Base-by-base conservation (phyloP, 495 filamentous ascomycete species). In the Aspergillus taichungensis region DNA sequence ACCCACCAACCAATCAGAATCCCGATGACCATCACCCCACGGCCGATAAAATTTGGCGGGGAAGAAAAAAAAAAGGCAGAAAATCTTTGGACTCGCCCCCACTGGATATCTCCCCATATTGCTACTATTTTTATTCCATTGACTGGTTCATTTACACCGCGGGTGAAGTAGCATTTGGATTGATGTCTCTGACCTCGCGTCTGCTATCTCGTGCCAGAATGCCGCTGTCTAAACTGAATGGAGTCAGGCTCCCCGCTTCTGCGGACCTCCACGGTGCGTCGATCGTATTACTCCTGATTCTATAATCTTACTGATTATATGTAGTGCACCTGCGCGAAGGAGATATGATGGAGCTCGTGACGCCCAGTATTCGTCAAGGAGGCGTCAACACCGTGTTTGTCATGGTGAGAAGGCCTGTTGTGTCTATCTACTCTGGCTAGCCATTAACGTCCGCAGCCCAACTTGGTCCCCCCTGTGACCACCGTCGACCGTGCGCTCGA, bases 311-410 rank as follows among this genome's bases (percentile, higher is more conserved):
- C 33, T 29, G 18, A 35, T 14, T 41, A 5, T 33, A 1, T 46
- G 10, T 33, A 71, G 68, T 73, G 51, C 86, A 88, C 60, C 73
- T 95, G 43, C 77, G 89, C 34, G 82, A 92, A 66, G 86, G 82
- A 1, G 68, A 75, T 36, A 86, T 95, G 75, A 85, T 88, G 77
- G 73, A 88, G 46, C 66, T 85, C n/a, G 87, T 94, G 27, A 82
- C 82, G 34, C 85, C 85, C 13, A 82, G 76, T 18, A 83, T 94
- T 53, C 69, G 77, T 39, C 60, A 74, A 46, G 89, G 85, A 51
- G 82, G 82, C 40, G 81, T 86, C 50, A 83, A 91, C 62, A 85
- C 80, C 13, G 85, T 85, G 14, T 90, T 77, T 62, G 87, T 95
- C 37, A 91, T 92, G 85, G 76, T 80, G 65, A 61, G 68, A 24